These are phyloP conservation scores for Fistulina hepatica DNA, from an alignment of 1,284 basidiomycete genomes.

Conservation along the genomic window DNA sequence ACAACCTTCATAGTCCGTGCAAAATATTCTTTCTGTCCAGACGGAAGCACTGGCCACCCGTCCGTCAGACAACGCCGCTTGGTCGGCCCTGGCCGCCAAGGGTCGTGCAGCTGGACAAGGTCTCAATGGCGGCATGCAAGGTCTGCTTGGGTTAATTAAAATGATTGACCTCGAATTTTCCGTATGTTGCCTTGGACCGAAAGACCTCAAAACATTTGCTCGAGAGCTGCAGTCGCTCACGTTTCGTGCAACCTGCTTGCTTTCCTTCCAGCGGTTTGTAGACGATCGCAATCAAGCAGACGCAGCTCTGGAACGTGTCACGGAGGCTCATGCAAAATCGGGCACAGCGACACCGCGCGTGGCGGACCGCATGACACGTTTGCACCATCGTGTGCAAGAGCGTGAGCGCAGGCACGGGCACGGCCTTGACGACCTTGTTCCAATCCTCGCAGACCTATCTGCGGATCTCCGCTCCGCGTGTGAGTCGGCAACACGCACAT, in stretches of 20 bases:
- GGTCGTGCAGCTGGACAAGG: slow-evolving; percentile 6
- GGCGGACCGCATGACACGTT: slow-evolving; percentile 19
- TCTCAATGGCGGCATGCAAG: slow-evolving; percentile 22
- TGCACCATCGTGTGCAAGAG: slow-evolving; percentile 19
- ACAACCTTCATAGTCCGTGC: slow-evolving; percentile 20
- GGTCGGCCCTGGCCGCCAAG: slow-evolving; percentile 17
- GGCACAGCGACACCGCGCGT: neutral
- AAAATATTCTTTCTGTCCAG: slow-evolving; percentile 24
- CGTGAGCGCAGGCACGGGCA: slow-evolving; percentile 28
- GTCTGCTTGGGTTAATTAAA: slow-evolving; percentile 30
- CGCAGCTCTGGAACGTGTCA: slow-evolving; percentile 14
- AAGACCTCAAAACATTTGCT: slow-evolving; percentile 31
- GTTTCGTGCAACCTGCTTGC: slow-evolving; percentile 23
- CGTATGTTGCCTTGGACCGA: slow-evolving; percentile 41
- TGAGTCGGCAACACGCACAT: slow-evolving; percentile 14
- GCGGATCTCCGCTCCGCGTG: slow-evolving; percentile 23
- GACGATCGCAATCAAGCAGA: slow-evolving; percentile 22
- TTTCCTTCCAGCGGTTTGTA: slow-evolving; percentile 23
- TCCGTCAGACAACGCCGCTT: slow-evolving; percentile 22
- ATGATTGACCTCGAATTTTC: slow-evolving; percentile 45
- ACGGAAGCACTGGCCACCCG: slow-evolving; percentile 22
- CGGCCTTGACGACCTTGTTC: slow-evolving; percentile 29
- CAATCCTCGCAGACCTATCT: slow-evolving; percentile 27
- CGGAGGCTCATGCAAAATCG: neutral
- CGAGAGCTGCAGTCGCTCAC: neutral